Conservation (phyloP, 108 stramenopile species). For the Nitzschia sp. region DNA sequence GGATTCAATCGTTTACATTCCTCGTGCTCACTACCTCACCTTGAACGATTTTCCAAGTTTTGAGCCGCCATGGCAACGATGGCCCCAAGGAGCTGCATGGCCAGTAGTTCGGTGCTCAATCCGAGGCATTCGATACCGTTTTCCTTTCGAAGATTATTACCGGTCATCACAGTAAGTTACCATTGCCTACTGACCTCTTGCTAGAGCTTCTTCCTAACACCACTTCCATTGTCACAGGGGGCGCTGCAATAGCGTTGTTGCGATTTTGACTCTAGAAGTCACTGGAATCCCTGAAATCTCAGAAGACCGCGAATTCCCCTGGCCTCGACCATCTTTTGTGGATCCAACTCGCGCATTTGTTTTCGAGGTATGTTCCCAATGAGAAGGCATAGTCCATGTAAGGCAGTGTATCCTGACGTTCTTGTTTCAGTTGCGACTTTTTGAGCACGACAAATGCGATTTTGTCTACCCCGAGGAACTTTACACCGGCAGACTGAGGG, state of each 20-base stretch:
- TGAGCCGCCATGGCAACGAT: slow-evolving; percentile 76
- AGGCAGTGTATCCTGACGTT: background rate
- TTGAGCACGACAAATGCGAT: slow-evolving; percentile 64
- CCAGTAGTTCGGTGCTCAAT: slow-evolving; percentile 77
- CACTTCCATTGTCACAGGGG: slow-evolving; percentile 16
- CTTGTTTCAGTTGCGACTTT: slow-evolving; percentile 46
- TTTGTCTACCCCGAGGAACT: slow-evolving; percentile 67
- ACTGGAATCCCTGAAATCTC: slow-evolving; percentile 70
- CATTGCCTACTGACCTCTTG: background rate
- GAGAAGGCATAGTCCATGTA: too few species aligned
- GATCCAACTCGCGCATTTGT: slow-evolving; percentile 49
- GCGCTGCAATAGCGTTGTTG: slow-evolving; percentile 58
- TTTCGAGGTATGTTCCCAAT: slow-evolving; percentile 57
- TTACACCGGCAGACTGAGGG: slow-evolving; percentile 48
- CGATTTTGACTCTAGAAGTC: slow-evolving; percentile 76
- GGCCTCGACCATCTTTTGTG: slow-evolving; percentile 71
- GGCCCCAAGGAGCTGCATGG: slow-evolving; percentile 68
- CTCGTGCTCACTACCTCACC: slow-evolving; percentile 74
- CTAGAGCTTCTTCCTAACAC: background rate
- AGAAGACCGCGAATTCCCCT: slow-evolving; percentile 58
- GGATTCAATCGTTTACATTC: slow-evolving; percentile 86
- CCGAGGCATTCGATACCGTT: slow-evolving; percentile 69
- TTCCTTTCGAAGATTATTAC: slow-evolving; percentile 73
- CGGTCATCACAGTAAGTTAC: slow-evolving; percentile 23
- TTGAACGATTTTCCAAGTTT: slow-evolving; percentile 58